Percentiles rank a stretch among this genome's conserved stretches.
These are phyloP conservation scores for Trametes villosa DNA, from an alignment of 768 basidiomycete genomes.

Conservation along the genomic window DNA sequence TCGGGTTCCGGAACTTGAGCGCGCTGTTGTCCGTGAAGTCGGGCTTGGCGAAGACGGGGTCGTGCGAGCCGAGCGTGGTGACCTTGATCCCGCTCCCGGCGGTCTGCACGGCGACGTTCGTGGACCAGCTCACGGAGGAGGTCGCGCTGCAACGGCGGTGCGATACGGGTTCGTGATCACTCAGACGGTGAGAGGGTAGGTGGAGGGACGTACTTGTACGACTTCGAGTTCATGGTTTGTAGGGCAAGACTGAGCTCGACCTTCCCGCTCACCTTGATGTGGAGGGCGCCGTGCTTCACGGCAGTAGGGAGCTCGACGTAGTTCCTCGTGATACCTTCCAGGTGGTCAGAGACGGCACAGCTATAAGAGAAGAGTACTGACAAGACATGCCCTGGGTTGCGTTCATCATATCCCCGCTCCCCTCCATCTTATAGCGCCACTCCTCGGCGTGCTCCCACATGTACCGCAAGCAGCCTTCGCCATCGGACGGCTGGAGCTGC, in stretches of 20 bases:
- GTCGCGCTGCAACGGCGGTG: neutral
- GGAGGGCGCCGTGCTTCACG: neutral
- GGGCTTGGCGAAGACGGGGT: conserved; percentile 23
- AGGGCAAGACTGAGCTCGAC: neutral
- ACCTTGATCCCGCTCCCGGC: conserved; percentile 29
- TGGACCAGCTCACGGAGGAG: conserved; percentile 27
- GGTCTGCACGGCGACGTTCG: conserved; percentile 26
- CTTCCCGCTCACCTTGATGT: neutral
- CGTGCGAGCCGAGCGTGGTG: conserved; percentile 16
- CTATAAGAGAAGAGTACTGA: neutral
- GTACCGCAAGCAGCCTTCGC: conserved; percentile 24
- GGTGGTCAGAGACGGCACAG: neutral
- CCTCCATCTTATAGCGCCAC: conserved; percentile 27
- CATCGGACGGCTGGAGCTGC: conserved; percentile 10
- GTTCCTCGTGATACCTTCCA: neutral
- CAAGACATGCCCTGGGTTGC: conserved; percentile 6
- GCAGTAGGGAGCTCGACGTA: neutral
- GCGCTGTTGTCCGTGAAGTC: conserved; percentile 7
- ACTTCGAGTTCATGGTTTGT: neutral
- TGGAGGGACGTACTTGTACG: neutral
- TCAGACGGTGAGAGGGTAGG: neutral
- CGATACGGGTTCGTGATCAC: neutral
- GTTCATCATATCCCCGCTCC: conserved; percentile 7
- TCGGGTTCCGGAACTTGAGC: conserved; percentile 21
- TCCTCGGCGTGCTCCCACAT: conserved; percentile 29